These are phyloP conservation scores for Chernovozyma aurita DNA, from an alignment of 1,139 yeast species.

Conservation along the genomic window DNA sequence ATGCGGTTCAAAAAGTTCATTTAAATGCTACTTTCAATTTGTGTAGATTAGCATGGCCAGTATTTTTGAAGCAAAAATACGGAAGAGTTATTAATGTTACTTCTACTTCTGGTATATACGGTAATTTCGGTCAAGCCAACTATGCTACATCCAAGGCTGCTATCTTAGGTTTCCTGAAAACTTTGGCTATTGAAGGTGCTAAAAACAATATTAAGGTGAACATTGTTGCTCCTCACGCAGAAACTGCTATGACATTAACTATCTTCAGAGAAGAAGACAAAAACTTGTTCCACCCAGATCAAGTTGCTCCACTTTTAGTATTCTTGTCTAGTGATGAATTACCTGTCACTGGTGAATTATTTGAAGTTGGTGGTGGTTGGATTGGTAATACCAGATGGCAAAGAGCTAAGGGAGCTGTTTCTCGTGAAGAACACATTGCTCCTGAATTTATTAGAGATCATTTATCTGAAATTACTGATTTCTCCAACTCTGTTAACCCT, in stretches of 20 bases:
- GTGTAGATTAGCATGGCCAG: conserved; percentile 91
- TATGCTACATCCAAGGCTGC: conserved; percentile 93
- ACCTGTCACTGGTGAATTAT: conserved; percentile 43
- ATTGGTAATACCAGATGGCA: conserved; percentile 94
- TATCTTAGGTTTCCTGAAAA: conserved; percentile 76
- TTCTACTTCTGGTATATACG: conserved; percentile 95
- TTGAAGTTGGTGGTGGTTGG: conserved; percentile 81
- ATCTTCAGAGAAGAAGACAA: conserved; percentile 73
- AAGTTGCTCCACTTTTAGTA: conserved; percentile 87
- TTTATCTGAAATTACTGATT: conserved; percentile 65
- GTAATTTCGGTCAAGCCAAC: conserved; percentile 96
- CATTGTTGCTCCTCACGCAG: conserved; percentile 94
- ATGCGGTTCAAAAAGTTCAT: conserved; percentile 76
- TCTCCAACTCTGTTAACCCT: conserved; percentile 56
- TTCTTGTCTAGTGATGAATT: conserved; percentile 71
- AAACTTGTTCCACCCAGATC: conserved; percentile 81
- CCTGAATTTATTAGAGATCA: conserved; percentile 71
- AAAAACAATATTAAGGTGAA: conserved; percentile 73
- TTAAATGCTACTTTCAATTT: conserved; percentile 77
- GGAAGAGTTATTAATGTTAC: conserved; percentile 88
- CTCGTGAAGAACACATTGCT: conserved; percentile 48
- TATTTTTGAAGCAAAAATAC: conserved; percentile 68
- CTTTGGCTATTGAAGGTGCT: conserved; percentile 88
- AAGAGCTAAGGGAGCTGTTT: conserved; percentile 81
- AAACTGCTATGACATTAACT: conserved; percentile 93